A percentile compares a stretch with the other conserved stretches of the same genome.
phyloP scores from a whole-genome alignment of 2,329 filamentous ascomycete species.

The Chrysoporthe austroafricana region DNA sequence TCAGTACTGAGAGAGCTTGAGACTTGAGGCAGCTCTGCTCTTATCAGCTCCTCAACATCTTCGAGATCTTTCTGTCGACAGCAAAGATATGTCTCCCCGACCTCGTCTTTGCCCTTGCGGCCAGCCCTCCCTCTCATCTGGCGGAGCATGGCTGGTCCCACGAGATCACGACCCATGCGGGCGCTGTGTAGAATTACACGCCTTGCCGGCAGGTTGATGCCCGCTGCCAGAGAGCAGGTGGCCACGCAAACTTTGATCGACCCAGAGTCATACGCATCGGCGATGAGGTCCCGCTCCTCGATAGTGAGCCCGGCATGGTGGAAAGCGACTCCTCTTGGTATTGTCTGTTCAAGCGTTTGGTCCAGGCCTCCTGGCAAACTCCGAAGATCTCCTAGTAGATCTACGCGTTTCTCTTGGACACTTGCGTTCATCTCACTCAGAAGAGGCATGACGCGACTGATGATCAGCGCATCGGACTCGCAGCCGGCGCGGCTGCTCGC shows the following conservation, averaged over 20 bases:
- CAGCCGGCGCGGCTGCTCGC: slow-evolving; percentile 70
- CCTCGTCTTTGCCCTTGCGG: slow-evolving; percentile 76
- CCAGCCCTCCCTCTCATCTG: slow-evolving; percentile 82
- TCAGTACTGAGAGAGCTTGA: slow-evolving; percentile 70
- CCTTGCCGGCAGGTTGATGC: slow-evolving; percentile 76
- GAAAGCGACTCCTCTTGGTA: slow-evolving; percentile 72
- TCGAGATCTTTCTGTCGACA: slow-evolving; percentile 71
- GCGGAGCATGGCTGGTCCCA: slow-evolving; percentile 78
- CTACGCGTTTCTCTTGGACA: slow-evolving; percentile 61
- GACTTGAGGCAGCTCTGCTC: slow-evolving; percentile 72
- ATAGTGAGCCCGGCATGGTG: slow-evolving; percentile 75
- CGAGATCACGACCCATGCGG: slow-evolving; percentile 74
- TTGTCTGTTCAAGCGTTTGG: slow-evolving; percentile 63
- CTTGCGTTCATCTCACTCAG: slow-evolving; percentile 48
- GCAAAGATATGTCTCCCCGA: slow-evolving; percentile 78
- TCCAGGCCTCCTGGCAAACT: slow-evolving; percentile 71
- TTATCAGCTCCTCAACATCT: slow-evolving; percentile 70
- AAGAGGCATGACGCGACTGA: slow-evolving; percentile 67
- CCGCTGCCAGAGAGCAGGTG: slow-evolving; percentile 79
- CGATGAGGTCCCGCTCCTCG: slow-evolving; percentile 75
- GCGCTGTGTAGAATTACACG: slow-evolving; percentile 77
- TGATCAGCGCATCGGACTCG: slow-evolving; percentile 69
- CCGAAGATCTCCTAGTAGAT: slow-evolving; percentile 68
- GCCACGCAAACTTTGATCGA: slow-evolving; percentile 72
- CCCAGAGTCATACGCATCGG: slow-evolving; percentile 71